These are phyloP conservation scores for Ogataea paraovalis DNA, from an alignment of 805 yeast species.

Conservation along the genomic window DNA sequence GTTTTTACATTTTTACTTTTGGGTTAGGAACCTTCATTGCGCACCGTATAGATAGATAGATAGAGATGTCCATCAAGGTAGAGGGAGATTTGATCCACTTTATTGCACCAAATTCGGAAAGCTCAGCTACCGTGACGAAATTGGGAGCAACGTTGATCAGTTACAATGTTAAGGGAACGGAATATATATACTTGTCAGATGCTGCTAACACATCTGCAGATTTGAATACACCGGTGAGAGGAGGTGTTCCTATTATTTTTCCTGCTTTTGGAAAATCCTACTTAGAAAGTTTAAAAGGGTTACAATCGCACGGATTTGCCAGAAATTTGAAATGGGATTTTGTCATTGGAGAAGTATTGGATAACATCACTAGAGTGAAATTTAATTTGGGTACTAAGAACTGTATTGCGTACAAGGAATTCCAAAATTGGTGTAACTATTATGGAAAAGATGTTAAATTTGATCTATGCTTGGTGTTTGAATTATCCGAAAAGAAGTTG, in stretches of 20 bases:
- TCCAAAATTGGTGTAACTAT: constrained; percentile 13
- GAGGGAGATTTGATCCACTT: constrained; percentile 12
- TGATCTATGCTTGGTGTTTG: constrained; percentile 10
- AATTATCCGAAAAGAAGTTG: constrained; percentile 6
- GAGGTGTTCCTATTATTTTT: constrained; percentile 19
- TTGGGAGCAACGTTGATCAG: constrained; percentile 19
- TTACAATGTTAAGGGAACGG: constrained; percentile 8
- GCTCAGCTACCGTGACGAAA: constrained; percentile 13
- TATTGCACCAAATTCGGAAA: constrained; percentile 3
- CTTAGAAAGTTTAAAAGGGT: constrained; percentile 11
- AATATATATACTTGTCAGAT: constrained; percentile 16
- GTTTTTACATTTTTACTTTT: too few relatives aligned
- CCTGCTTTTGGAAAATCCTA: constrained; percentile 21
- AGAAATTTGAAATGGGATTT: constrained; percentile 19
- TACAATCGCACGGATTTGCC: constrained; percentile 23
- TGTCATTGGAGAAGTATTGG: constrained; percentile 15
- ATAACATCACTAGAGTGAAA: constrained; percentile 12
- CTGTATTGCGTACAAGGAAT: constrained; percentile 4
- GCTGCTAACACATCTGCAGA: constrained; percentile 10
- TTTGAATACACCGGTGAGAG: constrained; percentile 15
- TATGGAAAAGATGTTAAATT: constrained; percentile 11
- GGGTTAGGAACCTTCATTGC: too few relatives aligned
- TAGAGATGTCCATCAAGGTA: constrained; percentile 15
- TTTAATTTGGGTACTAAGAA: constrained; percentile 8
- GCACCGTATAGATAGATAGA: too few relatives aligned